Percentiles rank a stretch among this genome's conserved stretches.
These are phyloP conservation scores for Yarrowia divulgata DNA, from an alignment of 805 yeast genomes.

Conservation along the genomic window DNA sequence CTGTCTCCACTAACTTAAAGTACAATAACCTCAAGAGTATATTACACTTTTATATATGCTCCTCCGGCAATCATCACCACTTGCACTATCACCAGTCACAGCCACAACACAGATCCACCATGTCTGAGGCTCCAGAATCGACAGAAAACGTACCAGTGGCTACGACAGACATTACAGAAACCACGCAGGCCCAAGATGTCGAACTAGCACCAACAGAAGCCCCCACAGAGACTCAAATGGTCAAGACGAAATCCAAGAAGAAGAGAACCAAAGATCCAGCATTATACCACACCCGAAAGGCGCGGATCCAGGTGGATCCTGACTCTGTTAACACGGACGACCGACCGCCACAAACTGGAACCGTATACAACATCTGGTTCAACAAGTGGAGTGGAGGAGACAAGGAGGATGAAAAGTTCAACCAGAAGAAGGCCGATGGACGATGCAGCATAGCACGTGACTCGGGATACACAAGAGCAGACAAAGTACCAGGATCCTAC, in stretches of 20 bases:
- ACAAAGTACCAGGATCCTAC: constrained; percentile 56
- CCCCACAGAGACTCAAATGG: constrained; percentile 1
- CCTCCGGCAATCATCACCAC: constrained; percentile 19
- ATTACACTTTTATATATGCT: constrained; percentile 10
- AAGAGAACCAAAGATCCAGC: constrained; percentile 33
- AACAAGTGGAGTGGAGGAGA: constrained; percentile 88
- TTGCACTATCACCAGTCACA: neutral
- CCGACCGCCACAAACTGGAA: constrained; percentile 81
- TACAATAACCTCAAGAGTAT: neutral
- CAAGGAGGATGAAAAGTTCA: constrained; percentile 50
- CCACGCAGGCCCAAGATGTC: neutral
- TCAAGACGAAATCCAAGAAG: constrained; percentile 19
- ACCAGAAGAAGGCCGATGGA: constrained; percentile 60
- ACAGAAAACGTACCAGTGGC: neutral
- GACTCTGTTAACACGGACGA: constrained; percentile 62
- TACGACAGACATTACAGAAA: neutral
- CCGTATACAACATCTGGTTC: constrained; percentile 86
- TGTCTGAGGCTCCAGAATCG: constrained; percentile 21
- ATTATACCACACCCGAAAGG: constrained; percentile 54
- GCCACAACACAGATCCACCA: neutral
- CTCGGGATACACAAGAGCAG: constrained; percentile 78
- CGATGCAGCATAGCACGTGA: constrained; percentile 68
- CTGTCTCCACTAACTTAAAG: neutral
- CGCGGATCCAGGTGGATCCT: constrained; percentile 77
- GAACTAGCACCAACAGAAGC: neutral